Evolutionary conservation across 768 basidiomycete genomes (phyloP), one percentile per base, ranked within the genome.

Genomic region (Saitozyma sp.): DNA sequence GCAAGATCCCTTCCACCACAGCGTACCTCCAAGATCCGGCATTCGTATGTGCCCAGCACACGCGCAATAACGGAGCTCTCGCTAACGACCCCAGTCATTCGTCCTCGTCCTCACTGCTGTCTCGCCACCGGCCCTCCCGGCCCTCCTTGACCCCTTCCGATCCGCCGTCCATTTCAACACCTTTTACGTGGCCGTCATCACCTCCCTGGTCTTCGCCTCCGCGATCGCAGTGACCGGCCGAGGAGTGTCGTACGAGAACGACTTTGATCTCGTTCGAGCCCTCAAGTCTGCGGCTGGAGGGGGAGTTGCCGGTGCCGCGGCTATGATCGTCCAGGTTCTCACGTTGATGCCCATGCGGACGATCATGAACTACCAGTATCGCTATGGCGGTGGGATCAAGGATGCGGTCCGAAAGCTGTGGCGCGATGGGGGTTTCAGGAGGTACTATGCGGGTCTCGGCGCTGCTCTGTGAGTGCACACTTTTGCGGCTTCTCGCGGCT

Each of bases 291-390:
- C 94, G 4, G 83, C 90, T 0, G 94, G 95, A 8, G 94, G 95
- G 20, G 94, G 93, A 5, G 79, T 94, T 54, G 92, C 89, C 67
- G 94, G 93, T 52, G 91, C 92, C 14, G 58, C 71, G 85, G 94
- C 94, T 0, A 98, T 97, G 95, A 85, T 97, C 5, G 82, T 97
- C 6, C 95, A 97, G 76, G 95, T 98, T 16, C 78, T 96, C 55
- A 86, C 87, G 0, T 84, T 95, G 62, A 96, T 96, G 92, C 92
- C 92, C 6, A 79, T 95, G n/a, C 86, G 92, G n/a, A 96, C 94
- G 2, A 84, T 93, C 59, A 97, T 98, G 95, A 98, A 97, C 82
- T 96, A 90, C 75, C 92, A 93, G 81, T 92, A 93, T 72, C 67
- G 82, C 57, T 93, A 86, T 74, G 93, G 93, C n/a, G 88, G 88